Base-by-base conservation (phyloP, 2,329 filamentous ascomycete species). In the Alternaria dauci region DNA sequence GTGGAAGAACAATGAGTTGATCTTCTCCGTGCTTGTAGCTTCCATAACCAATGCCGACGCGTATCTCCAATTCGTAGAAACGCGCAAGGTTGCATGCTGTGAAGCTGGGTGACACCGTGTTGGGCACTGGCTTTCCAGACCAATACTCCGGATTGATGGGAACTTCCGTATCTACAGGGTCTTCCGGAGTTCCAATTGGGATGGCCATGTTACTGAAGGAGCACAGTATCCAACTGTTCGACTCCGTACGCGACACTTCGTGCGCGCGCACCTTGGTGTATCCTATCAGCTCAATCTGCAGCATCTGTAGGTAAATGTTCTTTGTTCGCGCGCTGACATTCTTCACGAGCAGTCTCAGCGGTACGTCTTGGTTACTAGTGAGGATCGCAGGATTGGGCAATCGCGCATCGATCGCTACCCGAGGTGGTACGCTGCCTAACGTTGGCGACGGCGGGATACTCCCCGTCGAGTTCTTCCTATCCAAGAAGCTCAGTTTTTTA, bases 311-410 rank as follows among this genome's bases (percentile, higher is more conserved):
- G 69, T 89, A 92, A 1, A 97, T 84, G 26, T 87, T 86, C 57
- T 93, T 92, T 0, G 83, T 82, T 50, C 87, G 88, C 18, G 89
- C 84, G 55, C 86, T 89, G 23, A 93, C 81, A 75, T 93, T 96
- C 71, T 90, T 93, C 39, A 93, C 85, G 14, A 97, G 82, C 8
- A 99, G 81, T 1, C 93, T 87, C 3, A 98, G 82, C 0, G 94
- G 94, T 8, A 98, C 71, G 5, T 93, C 89, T 67, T 94, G 87
- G 76, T 96, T 96, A 81, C 94, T 96, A 0, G 94, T 97, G 51
- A 98, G 81, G 44, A 97, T 91, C 4, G 92, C 86, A 4, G 95
- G 95, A 72, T 93, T 91, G 0, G 95, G 95, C 32, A 99, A 81
- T 34, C 94, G 87, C 4, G 91, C 92, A 71, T 97, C 94, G 43